A percentile compares a stretch with the other conserved stretches of the same genome.
These are phyloP conservation scores for Fermentozyma sake DNA, from an alignment of 1,139 yeast genomes.

Conservation along the genomic window DNA sequence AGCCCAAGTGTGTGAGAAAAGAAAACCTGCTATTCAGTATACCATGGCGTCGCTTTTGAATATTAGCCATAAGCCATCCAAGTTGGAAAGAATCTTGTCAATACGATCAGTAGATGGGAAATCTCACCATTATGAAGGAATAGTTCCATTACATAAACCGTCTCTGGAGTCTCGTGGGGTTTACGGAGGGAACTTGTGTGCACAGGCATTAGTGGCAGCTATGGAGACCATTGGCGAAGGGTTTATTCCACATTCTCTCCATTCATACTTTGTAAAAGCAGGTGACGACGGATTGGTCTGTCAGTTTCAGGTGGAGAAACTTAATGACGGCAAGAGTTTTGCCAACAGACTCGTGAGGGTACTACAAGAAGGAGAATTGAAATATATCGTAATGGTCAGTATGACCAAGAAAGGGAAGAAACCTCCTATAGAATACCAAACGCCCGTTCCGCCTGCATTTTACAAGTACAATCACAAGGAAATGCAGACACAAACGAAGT, in stretches of 20 bases:
- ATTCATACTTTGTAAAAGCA: conserved; percentile 39
- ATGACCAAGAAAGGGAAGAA: conserved; percentile 21
- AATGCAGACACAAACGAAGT: conserved; percentile 14
- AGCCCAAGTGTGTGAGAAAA: too few relatives aligned
- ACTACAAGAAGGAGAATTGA: conserved; percentile 23
- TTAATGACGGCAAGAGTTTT: conserved; percentile 29
- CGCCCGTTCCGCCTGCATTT: conserved; percentile 22
- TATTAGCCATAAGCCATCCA: too few relatives aligned
- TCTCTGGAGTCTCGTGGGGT: conserved; percentile 32
- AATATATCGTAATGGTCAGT: conserved; percentile 32
- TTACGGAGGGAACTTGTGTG: conserved; percentile 41
- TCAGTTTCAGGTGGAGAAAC: conserved; percentile 26
- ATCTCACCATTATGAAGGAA: conserved; percentile 25
- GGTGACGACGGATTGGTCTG: conserved; percentile 29
- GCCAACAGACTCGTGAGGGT: conserved; percentile 30
- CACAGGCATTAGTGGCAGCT: conserved; percentile 40
- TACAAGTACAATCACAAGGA: conserved; percentile 23
- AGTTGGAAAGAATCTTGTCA: too few relatives aligned
- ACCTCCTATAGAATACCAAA: conserved; percentile 33
- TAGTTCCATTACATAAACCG: conserved; percentile 32
- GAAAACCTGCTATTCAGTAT: too few relatives aligned
- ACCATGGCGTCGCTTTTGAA: too few relatives aligned
- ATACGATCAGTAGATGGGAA: too few relatives aligned
- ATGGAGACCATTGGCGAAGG: conserved; percentile 27
- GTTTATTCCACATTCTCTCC: conserved; percentile 40